Base-by-base conservation (phyloP, 2,329 filamentous ascomycete species). In the Dendryphion nanum region DNA sequence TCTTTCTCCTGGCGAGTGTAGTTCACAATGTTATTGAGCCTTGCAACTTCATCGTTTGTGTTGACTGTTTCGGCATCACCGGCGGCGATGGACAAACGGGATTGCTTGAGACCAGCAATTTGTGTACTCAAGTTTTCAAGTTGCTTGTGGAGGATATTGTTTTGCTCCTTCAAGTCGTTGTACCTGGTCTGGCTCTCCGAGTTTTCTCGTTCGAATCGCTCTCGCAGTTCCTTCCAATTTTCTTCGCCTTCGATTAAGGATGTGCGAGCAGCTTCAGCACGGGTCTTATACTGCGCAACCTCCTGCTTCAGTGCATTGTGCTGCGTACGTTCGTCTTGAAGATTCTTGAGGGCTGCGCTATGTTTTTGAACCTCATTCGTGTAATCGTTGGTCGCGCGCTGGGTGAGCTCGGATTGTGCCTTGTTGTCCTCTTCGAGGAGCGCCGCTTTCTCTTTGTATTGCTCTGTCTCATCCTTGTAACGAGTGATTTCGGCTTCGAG, bases 1-100 rank as follows among this genome's bases (percentile, higher is more conserved):
- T 97, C 93, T 73, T 97, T 98, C 69, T 98, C 94, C 29, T 89
- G 85, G 31, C 91, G 85, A 44, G 98, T 73, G 64, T 93, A 98
- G 45, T 81, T 85, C 68, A 95, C 94, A 40, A 98, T 80, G 57
- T 97, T 91, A 45, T 93, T 86, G 7, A 95, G 78, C 37, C 86
- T 87, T 49, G 89, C 86, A 7, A 83, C 71, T 28, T 79, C 81
- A 23, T 80, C 73, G 35, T 81, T 75, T 4, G 78, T 69, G 5
- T 75, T 45, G 12, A 64, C 57, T 10, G 72, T 71, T 19, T 70
- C 67, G 18, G 64, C 59, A 23, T 85, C 82, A 10, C 79, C 72
- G 5, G 68, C 69, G 13, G 73, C 70, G 4, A 72, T 62, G 24
- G 74, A 72, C 4, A 75, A 71, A 29, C 89, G 85, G 54, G 79